Percentiles rank a stretch among this genome's conserved stretches.
Evolutionary conservation across 345 rosid genomes (phyloP).

Genomic region (Pugionium cornutum): DNA sequence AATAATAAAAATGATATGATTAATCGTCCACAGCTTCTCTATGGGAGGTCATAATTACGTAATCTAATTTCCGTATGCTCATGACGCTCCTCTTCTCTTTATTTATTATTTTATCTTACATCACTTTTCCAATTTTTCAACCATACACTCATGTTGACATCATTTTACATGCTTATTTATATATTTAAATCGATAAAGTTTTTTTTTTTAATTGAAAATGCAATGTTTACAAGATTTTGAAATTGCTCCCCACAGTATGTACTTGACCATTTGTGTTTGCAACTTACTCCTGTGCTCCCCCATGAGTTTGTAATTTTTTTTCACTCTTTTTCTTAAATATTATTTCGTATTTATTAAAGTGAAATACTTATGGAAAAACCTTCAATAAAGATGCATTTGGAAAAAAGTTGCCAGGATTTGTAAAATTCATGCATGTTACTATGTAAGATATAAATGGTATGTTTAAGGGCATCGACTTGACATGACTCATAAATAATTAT

Average conservation of each 20-base stretch:
- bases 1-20: too few species aligned
- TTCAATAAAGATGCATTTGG: too few species aligned
- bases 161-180: not conserved
- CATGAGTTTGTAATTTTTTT: not conserved
- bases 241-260: conserved; percentile 15
- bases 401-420: not conserved
- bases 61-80: conserved; percentile 35
- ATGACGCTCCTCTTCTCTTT: conserved; percentile 39
- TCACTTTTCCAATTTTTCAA: conserved; percentile 32
- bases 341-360: too few species aligned
- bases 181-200: not conserved
- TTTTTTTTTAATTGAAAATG: too few species aligned
- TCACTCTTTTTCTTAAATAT: not conserved
- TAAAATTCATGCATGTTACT: conserved; percentile 14
- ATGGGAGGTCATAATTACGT: conserved; percentile 26
- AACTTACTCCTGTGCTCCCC: too few species aligned
- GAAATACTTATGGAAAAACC: too few species aligned
- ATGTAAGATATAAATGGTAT: conserved; percentile 19
- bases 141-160: conserved; percentile 28
- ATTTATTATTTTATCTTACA: conserved; percentile 13
- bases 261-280: conserved; percentile 4
- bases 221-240: not conserved
- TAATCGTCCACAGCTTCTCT: conserved; percentile 19
- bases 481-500: conserved; percentile 20
- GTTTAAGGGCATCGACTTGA: conserved; percentile 31